phyloP scores from a whole-genome alignment of 2,329 filamentous ascomycete species.

The Penicillium vulpinum region DNA sequence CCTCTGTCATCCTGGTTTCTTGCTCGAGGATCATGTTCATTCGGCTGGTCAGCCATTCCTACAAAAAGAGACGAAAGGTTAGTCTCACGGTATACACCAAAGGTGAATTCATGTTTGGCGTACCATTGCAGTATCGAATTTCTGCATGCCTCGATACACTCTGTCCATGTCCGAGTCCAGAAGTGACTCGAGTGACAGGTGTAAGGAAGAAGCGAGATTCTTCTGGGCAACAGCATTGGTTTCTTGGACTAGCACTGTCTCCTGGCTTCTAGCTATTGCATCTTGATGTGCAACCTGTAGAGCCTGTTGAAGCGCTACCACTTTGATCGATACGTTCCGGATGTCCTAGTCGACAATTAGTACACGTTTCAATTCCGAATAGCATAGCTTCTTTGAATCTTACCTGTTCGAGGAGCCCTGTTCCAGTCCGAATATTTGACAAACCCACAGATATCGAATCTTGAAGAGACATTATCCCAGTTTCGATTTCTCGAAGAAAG shows the following conservation, averaged over 20 bases:
- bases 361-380: too few relatives aligned
- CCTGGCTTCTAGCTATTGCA: constrained; percentile 25
- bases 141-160: constrained; percentile 31
- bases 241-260: constrained; percentile 30
- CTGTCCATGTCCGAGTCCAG: constrained; percentile 29
- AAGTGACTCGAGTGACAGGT: constrained; percentile 34
- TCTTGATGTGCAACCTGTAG: constrained; percentile 32
- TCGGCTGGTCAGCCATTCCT: constrained; percentile 36
- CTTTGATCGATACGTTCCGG: constrained; percentile 25
- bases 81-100: not conserved
- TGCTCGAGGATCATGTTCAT: constrained; percentile 34
- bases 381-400: not conserved
- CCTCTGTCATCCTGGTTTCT: constrained; percentile 37
- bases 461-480: constrained; percentile 23
- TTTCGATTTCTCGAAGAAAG: constrained; percentile 29
- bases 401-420: constrained; percentile 27
- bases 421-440: constrained; percentile 18
- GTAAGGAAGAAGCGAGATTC: constrained; percentile 33
- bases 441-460: constrained; percentile 23
- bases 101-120: not conserved
- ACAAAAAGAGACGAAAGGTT: not conserved
- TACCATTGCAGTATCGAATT: constrained; percentile 40
- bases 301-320: constrained; percentile 24
- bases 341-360: constrained; percentile 33
- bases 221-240: constrained; percentile 28